Conservation (phyloP, 768 basidiomycete genomes). For the Multifurca ochricompacta region DNA sequence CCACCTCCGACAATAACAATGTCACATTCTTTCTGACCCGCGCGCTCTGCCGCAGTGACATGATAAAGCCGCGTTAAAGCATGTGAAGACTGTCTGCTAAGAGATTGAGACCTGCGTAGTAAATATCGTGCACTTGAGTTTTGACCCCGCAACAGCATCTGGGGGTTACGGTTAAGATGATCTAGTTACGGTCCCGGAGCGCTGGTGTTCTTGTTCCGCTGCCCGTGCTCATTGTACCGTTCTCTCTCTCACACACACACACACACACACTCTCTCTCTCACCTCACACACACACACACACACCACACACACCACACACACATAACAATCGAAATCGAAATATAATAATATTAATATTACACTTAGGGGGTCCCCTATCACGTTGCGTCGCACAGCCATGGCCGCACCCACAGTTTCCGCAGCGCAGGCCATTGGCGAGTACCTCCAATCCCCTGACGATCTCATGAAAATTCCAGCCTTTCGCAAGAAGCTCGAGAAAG, state of each 20-base stretch:
- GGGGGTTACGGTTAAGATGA: background rate
- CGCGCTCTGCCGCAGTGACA: background rate
- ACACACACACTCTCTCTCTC: too few relatives aligned
- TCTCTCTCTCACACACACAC: too few relatives aligned
- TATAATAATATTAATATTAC: too few relatives aligned
- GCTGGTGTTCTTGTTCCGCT: too few relatives aligned
- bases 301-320: too few relatives aligned
- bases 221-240: too few relatives aligned
- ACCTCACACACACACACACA: too few relatives aligned
- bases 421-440: slow-evolving; percentile 81
- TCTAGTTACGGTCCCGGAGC: background rate
- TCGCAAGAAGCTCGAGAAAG: slow-evolving; percentile 92
- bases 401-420: slow-evolving; percentile 58
- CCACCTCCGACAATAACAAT: slow-evolving; percentile 94
- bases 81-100: background rate
- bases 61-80: background rate
- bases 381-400: slow-evolving; percentile 26
- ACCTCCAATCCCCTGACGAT: slow-evolving; percentile 90
- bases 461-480: slow-evolving; percentile 82
- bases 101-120: background rate
- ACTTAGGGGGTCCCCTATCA: background rate
- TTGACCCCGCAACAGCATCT: background rate
- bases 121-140: background rate
- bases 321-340: too few relatives aligned
- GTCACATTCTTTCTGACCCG: slow-evolving; percentile 50